Percentiles rank a stretch among this genome's conserved stretches.
phyloP scores from a whole-genome alignment of 2,329 filamentous ascomycete genomes.

The Purpureocillium lavendulum region DNA sequence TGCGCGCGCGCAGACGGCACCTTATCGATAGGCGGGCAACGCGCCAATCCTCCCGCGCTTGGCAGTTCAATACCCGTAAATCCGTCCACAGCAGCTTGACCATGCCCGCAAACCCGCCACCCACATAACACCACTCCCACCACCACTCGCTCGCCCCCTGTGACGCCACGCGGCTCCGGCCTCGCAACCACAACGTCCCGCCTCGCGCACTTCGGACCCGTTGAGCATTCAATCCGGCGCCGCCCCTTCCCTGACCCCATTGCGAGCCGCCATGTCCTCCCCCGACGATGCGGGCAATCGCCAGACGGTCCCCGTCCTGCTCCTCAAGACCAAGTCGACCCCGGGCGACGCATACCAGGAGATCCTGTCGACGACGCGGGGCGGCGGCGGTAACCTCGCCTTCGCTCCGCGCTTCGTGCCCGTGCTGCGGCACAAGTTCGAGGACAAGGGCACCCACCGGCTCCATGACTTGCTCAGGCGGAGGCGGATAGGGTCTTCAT shows the following conservation, averaged over 20 bases:
- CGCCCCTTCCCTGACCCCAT: too few species aligned
- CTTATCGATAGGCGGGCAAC: slow-evolving; percentile 9
- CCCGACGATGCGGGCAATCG: background rate
- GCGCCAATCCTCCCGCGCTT: background rate
- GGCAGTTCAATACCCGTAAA: too few species aligned
- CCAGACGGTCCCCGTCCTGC: slow-evolving; percentile 42
- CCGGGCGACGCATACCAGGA: slow-evolving; percentile 68
- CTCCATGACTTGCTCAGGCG: slow-evolving; percentile 42
- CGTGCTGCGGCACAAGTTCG: slow-evolving; percentile 64
- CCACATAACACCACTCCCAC: too few species aligned
- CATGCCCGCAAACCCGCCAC: too few species aligned
- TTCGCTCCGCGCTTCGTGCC: slow-evolving; percentile 67
- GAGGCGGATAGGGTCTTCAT: slow-evolving; percentile 28
- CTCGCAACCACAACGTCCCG: too few species aligned
- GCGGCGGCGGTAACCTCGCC: slow-evolving; percentile 11
- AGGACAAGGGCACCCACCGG: slow-evolving; percentile 46
- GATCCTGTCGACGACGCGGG: slow-evolving; percentile 39
- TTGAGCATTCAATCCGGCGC: too few species aligned
- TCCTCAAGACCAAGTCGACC: slow-evolving; percentile 70
- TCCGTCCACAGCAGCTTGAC: too few species aligned
- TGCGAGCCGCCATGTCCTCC: slow-evolving; percentile 1
- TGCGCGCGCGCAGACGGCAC: background rate
- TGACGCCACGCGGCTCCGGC: too few species aligned
- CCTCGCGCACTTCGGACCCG: too few species aligned
- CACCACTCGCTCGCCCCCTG: too few species aligned